These are phyloP conservation scores for Penicillium fimorum DNA, from an alignment of 495 filamentous ascomycete genomes.

Conservation along the genomic window DNA sequence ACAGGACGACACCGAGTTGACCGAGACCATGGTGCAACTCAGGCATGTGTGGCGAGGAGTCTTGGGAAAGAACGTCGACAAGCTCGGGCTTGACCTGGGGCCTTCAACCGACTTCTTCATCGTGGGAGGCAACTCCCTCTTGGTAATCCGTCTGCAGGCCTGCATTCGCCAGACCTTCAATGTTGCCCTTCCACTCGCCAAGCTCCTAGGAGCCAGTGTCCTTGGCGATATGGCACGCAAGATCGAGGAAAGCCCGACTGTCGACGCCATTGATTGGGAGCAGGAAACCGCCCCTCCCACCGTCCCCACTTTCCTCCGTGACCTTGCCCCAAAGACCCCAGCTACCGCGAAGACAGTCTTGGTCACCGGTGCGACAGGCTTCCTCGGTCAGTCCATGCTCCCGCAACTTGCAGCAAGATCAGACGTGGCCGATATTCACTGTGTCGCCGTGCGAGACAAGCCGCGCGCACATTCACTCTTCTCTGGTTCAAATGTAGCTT, in stretches of 20 bases:
- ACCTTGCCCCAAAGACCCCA: background rate
- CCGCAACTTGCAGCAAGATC: background rate
- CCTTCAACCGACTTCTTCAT: constrained; percentile 32
- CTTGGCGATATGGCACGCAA: constrained; percentile 26
- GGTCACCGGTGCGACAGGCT: constrained; percentile 22
- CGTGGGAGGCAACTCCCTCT: constrained; percentile 36
- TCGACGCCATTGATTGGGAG: constrained; percentile 30
- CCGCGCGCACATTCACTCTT: background rate
- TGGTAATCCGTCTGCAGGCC: constrained; percentile 25
- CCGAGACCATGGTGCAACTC: constrained; percentile 23
- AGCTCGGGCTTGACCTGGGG: constrained; percentile 13
- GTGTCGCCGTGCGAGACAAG: constrained; percentile 13
- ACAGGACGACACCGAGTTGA: constrained; percentile 11
- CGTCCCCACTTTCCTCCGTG: background rate
- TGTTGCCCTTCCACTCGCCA: constrained; percentile 14
- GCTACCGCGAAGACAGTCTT: constrained; percentile 6
- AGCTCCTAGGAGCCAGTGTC: constrained; percentile 26
- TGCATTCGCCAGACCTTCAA: constrained; percentile 21
- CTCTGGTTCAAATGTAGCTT: too few species aligned
- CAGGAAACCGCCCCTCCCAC: constrained; percentile 22
- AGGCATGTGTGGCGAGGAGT: constrained; percentile 29
- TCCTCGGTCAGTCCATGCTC: constrained; percentile 14
- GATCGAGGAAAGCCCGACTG: constrained; percentile 16
- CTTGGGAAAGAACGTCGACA: constrained; percentile 14
- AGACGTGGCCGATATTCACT: constrained; percentile 8